phyloP scores from a whole-genome alignment of 208 protist genomes.

The Sergeia podlipaevii region DNA sequence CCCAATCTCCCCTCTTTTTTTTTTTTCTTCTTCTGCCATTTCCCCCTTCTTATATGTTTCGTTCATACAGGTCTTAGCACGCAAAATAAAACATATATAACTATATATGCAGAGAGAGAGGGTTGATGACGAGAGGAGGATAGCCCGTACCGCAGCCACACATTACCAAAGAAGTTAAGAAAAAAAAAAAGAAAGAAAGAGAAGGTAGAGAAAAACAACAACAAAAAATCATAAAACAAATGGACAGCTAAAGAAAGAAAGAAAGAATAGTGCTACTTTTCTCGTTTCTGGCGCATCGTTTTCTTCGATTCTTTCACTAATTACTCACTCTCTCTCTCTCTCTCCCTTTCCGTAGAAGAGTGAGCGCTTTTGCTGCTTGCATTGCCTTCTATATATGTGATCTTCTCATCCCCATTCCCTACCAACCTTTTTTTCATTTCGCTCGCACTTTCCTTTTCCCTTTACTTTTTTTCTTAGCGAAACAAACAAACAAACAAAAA shows the following conservation, averaged over 20 bases:
- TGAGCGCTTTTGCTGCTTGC: too few species aligned
- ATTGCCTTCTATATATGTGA: too few species aligned
- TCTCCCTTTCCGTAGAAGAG: too few species aligned
- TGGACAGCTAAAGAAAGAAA: slow-evolving; percentile 1
- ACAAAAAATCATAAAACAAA: not conserved
- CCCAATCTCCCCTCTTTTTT: too few species aligned
- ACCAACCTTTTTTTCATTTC: slow-evolving; percentile 4
- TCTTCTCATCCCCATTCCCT: slow-evolving; percentile 1
- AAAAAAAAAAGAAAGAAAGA: slow-evolving; percentile 2
- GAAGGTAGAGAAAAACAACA: slow-evolving; percentile 5
- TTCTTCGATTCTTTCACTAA: slow-evolving; percentile 16
- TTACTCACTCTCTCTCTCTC: too few species aligned
- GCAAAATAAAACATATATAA: too few species aligned
- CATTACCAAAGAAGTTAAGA: too few species aligned
- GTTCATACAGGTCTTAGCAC: not conserved
- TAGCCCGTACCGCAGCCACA: too few species aligned
- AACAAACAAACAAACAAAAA: slow-evolving; percentile 1
- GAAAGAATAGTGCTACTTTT: slow-evolving; percentile 5
- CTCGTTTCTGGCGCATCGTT: slow-evolving; percentile 3
- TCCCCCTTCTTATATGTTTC: slow-evolving; percentile 1
- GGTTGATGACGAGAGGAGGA: too few species aligned
- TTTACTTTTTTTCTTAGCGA: slow-evolving; percentile 3
- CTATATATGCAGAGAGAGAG: too few species aligned
- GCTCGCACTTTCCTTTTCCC: not conserved
- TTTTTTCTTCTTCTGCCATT: slow-evolving; percentile 10